A percentile compares a stretch with the other conserved stretches of the same genome.
Conservation (phyloP, 805 yeast species). For the Cephaloascus albidus region DNA sequence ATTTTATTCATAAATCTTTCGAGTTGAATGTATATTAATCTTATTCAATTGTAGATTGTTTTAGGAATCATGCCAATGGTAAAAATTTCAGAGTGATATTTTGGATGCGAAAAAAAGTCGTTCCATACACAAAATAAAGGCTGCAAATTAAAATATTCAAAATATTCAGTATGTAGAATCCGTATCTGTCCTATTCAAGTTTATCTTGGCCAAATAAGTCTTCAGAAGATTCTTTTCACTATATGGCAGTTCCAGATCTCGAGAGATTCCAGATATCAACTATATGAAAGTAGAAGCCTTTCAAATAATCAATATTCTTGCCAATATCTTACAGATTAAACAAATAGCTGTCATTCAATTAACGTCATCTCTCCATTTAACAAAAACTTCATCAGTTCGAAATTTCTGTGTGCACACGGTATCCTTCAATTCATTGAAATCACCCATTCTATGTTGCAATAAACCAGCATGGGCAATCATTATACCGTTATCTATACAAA, state of each 20-base stretch:
- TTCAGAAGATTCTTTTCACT: not conserved
- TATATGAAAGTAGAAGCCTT: no score
- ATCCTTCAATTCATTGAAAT: conserved; percentile 44
- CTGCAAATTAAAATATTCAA: no score
- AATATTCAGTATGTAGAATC: not conserved
- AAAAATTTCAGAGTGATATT: no score
- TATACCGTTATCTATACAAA: conserved; percentile 96
- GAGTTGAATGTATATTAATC: not conserved
- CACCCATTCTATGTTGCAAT: conserved; percentile 76
- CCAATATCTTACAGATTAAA: not conserved
- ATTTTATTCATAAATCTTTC: not conserved
- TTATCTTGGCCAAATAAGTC: not conserved
- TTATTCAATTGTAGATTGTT: no score
- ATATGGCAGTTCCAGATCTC: no score
- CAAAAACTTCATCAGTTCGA: conserved; percentile 88
- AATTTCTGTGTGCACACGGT: conserved; percentile 91
- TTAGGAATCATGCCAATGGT: no score
- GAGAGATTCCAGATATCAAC: no score
- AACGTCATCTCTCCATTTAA: conserved; percentile 74
- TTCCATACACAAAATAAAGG: no score
- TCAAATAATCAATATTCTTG: not conserved
- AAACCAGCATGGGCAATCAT: conserved; percentile 99
- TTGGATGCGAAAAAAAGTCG: no score
- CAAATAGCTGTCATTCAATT: conserved; percentile 1
- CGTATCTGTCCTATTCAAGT: not conserved